These are phyloP conservation scores for Scenedesmus sp. DNA, from an alignment of 163 green algal genomes.

Conservation along the genomic window DNA sequence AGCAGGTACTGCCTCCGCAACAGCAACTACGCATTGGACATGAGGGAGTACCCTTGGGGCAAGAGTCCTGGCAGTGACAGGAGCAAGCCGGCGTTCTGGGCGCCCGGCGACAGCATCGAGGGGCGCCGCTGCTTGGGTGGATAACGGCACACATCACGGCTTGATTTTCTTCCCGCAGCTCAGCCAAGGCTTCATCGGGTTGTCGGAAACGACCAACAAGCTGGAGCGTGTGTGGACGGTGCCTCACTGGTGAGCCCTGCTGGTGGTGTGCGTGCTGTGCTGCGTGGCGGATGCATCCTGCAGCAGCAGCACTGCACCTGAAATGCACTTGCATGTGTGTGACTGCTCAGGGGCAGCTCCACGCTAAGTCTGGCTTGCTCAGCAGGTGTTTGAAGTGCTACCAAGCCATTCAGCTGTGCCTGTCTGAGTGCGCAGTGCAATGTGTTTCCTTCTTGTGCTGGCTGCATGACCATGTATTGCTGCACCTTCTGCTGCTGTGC, in stretches of 20 bases:
- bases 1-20: slow-evolving; percentile 7
- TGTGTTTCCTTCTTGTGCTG: background rate
- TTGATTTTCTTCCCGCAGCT: background rate
- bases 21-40: background rate
- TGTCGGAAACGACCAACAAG: background rate
- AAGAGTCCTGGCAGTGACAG: background rate
- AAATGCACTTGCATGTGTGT: too few relatives aligned
- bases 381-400: too few relatives aligned
- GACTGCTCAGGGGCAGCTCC: too few relatives aligned
- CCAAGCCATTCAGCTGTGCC: too few relatives aligned
- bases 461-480: too few relatives aligned
- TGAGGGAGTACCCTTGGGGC: background rate
- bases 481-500: background rate
- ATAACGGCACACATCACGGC: background rate
- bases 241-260: background rate
- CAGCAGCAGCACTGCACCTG: too few relatives aligned
- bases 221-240: background rate
- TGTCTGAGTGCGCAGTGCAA: background rate
- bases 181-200: background rate
- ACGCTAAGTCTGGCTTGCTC: too few relatives aligned
- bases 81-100: background rate
- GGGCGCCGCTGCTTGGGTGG: background rate
- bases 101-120: background rate
- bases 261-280: background rate
- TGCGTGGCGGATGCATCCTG: background rate